Evolutionary conservation across 2,329 filamentous ascomycete genomes (phyloP).

Genomic region (Leptographium flavum): DNA sequence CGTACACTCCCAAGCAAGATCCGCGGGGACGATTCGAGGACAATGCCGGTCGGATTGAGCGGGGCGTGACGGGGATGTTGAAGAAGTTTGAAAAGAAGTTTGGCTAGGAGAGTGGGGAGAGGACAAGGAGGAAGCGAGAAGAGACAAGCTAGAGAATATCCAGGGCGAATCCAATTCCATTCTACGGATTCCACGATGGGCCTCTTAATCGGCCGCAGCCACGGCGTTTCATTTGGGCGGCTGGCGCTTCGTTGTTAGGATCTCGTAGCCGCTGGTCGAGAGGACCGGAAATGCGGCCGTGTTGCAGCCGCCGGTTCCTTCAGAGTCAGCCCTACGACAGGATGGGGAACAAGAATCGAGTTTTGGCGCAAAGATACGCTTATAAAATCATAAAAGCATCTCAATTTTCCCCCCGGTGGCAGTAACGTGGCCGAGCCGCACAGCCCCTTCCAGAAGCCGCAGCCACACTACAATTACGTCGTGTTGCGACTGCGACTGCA

Average conservation of each 20-base stretch:
- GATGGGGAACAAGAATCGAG: too few relatives aligned
- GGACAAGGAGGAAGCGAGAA: neutral
- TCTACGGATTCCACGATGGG: neutral
- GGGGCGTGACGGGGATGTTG: constrained; percentile 55
- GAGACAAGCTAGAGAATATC: neutral
- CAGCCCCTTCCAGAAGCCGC: neutral
- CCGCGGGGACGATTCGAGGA: constrained; percentile 43
- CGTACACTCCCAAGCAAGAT: constrained; percentile 30
- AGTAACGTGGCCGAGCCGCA: neutral
- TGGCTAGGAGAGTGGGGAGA: constrained; percentile 22
- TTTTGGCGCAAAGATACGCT: too few relatives aligned
- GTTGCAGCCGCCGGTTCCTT: too few relatives aligned
- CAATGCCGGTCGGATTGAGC: constrained; percentile 52
- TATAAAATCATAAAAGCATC: too few relatives aligned
- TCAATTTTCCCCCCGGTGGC: neutral
- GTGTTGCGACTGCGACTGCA: too few relatives aligned
- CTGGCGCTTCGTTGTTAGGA: neutral
- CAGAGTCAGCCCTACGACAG: neutral
- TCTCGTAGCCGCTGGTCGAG: too few relatives aligned
- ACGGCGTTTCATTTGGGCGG: too few relatives aligned
- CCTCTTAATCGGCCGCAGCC: too few relatives aligned
- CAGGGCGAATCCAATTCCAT: too few relatives aligned
- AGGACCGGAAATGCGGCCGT: too few relatives aligned
- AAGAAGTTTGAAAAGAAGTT: constrained; percentile 72
- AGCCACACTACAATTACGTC: too few relatives aligned